phyloP scores from a whole-genome alignment of 2,329 filamentous ascomycete genomes.

The Colletotrichum sp. region DNA sequence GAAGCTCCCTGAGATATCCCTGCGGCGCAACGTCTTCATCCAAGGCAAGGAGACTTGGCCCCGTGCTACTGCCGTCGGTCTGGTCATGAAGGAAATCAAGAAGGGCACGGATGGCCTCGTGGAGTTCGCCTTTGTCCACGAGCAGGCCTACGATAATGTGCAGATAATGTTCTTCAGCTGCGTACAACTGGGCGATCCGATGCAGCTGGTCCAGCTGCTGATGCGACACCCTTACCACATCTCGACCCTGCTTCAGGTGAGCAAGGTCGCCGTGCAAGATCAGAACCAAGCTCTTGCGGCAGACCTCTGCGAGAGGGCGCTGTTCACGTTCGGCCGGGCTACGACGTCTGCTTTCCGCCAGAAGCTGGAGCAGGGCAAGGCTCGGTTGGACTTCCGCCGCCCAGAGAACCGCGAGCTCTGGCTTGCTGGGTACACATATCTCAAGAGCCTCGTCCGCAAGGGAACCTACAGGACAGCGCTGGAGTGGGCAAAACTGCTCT shows the following conservation, averaged over 20 bases:
- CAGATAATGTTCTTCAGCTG: slow-evolving; percentile 79
- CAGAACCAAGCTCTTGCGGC: slow-evolving; percentile 85
- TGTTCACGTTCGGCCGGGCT: slow-evolving; percentile 93
- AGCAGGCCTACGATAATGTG: slow-evolving; percentile 72
- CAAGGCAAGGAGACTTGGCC: slow-evolving; percentile 91
- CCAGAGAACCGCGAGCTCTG: slow-evolving; percentile 93
- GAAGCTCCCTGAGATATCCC: slow-evolving; percentile 72
- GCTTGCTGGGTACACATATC: slow-evolving; percentile 88
- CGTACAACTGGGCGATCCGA: slow-evolving; percentile 84
- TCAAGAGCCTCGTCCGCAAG: slow-evolving; percentile 83
- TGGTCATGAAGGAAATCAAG: slow-evolving; percentile 74
- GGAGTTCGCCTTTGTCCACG: slow-evolving; percentile 82
- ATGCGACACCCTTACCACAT: slow-evolving; percentile 75
- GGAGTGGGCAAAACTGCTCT: slow-evolving; percentile 89
- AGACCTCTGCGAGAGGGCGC: slow-evolving; percentile 86
- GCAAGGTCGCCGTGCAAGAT: slow-evolving; percentile 89
- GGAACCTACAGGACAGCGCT: slow-evolving; percentile 94
- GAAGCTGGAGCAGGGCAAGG: slow-evolving; percentile 77
- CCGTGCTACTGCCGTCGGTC: slow-evolving; percentile 75
- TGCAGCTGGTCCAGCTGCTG: slow-evolving; percentile 79
- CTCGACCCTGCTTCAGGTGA: slow-evolving; percentile 91
- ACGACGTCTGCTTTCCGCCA: slow-evolving; percentile 82
- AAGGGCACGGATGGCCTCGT: slow-evolving; percentile 57
- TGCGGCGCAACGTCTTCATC: slow-evolving; percentile 82
- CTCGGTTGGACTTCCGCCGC: slow-evolving; percentile 78